Conservation (phyloP, 2,329 filamentous ascomycete species). For the Colletotrichum higginsianum region DNA sequence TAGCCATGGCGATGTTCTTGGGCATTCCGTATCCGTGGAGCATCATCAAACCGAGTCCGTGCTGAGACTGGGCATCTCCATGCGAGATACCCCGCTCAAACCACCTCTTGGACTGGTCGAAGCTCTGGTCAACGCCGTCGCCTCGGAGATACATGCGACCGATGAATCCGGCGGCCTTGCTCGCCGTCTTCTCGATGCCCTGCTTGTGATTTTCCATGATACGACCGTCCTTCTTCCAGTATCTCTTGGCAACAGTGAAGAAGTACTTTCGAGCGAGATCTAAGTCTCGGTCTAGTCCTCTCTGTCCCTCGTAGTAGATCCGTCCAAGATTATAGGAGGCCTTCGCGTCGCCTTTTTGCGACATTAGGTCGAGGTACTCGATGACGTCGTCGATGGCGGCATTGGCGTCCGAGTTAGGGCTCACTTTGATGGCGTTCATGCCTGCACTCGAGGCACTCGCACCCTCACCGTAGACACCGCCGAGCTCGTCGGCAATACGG, state of each 20-base stretch:
- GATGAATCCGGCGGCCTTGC: constrained; percentile 88
- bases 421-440: constrained; percentile 81
- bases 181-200: constrained; percentile 82
- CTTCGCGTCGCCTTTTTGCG: constrained; percentile 89
- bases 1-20: constrained; percentile 79
- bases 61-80: constrained; percentile 87
- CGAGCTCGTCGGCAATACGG: constrained; percentile 89
- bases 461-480: constrained; percentile 95
- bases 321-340: constrained; percentile 89
- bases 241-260: constrained; percentile 81
- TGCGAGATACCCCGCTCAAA: constrained; percentile 83
- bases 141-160: constrained; percentile 92
- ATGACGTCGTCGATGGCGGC: constrained; percentile 93
- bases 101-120: constrained; percentile 83
- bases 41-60: constrained; percentile 87
- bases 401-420: constrained; percentile 83
- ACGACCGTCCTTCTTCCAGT: constrained; percentile 87
- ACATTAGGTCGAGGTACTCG: constrained; percentile 92
- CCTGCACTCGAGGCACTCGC: constrained; percentile 93
- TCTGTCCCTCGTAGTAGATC: constrained; percentile 89
- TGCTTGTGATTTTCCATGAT: constrained; percentile 78
- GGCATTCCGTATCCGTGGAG: constrained; percentile 80
- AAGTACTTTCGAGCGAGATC: constrained; percentile 85
- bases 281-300: constrained; percentile 81
- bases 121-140: constrained; percentile 86